phyloP scores from a whole-genome alignment of 768 basidiomycete species.

The Tylopilus cervinicoccineus region DNA sequence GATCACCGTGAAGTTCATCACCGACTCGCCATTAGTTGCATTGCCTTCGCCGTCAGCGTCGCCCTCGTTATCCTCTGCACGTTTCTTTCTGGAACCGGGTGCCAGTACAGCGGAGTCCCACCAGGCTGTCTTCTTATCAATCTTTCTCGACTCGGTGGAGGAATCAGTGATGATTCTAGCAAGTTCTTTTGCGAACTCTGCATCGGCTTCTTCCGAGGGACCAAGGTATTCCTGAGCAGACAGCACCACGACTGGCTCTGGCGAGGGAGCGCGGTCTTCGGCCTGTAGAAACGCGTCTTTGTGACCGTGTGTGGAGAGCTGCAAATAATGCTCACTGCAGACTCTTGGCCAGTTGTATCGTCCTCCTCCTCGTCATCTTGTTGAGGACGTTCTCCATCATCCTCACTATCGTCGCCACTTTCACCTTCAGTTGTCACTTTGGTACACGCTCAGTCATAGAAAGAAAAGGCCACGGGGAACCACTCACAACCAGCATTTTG shows the following conservation, averaged over 20 bases:
- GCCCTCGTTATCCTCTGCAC: slow-evolving; percentile 54
- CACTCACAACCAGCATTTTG: slow-evolving; percentile 55
- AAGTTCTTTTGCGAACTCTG: slow-evolving; percentile 92
- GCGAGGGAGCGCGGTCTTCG: slow-evolving; percentile 73
- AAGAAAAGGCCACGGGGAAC: not conserved
- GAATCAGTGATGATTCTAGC: slow-evolving; percentile 92
- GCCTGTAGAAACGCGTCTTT: slow-evolving; percentile 24
- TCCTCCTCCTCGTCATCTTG: slow-evolving; percentile 66
- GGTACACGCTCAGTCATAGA: slow-evolving; percentile 14
- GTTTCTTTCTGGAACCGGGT: slow-evolving; percentile 62
- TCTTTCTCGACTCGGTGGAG: slow-evolving; percentile 75
- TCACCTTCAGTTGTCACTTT: slow-evolving; percentile 35
- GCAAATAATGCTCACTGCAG: slow-evolving; percentile 42
- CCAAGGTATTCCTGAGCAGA: slow-evolving; percentile 72
- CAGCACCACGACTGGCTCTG: slow-evolving; percentile 74
- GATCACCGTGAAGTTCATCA: slow-evolving; percentile 91
- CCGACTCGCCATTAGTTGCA: slow-evolving; percentile 25
- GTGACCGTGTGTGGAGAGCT: not conserved
- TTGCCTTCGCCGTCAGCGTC: slow-evolving; percentile 41
- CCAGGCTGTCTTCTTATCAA: slow-evolving; percentile 85
- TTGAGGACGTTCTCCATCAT: slow-evolving; percentile 36
- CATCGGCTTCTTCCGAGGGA: slow-evolving; percentile 85
- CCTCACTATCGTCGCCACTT: slow-evolving; percentile 54
- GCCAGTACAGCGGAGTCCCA: slow-evolving; percentile 87
- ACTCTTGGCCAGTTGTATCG: slow-evolving; percentile 44